These are phyloP conservation scores for Tillandsia leiboldiana DNA, from an alignment of 176 grass and related monocot genomes.

Conservation along the genomic window DNA sequence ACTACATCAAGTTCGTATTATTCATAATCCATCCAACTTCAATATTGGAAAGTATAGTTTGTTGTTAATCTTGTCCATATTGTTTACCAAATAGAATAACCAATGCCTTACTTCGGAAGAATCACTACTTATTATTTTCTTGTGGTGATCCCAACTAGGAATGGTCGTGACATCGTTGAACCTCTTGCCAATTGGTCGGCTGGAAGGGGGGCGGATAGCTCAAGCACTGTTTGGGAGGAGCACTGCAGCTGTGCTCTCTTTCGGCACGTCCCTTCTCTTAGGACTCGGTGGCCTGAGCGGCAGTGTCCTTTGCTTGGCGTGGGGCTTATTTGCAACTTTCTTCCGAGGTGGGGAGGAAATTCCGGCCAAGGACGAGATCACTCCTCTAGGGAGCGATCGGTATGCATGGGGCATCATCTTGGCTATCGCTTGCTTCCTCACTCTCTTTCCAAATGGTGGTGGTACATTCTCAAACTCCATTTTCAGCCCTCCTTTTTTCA, in stretches of 20 bases:
- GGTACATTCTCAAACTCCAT: conserved; percentile 78
- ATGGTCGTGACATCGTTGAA: conserved; percentile 97
- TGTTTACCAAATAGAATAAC: no score
- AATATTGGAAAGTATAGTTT: no score
- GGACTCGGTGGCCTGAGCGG: conserved; percentile 55
- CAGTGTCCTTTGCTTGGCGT: conserved; percentile 84
- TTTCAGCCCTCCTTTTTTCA: conserved; percentile 62
- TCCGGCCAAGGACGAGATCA: conserved; percentile 90
- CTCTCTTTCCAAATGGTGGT: conserved; percentile 86
- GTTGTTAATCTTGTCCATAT: no score
- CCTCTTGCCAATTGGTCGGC: conserved; percentile 68
- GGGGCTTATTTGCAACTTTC: conserved; percentile 91
- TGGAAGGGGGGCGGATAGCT: conserved; percentile 78
- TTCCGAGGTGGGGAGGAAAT: conserved; percentile 86
- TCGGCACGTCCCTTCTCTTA: conserved; percentile 54
- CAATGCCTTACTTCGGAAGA: neutral
- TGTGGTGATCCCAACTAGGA: conserved; percentile 16
- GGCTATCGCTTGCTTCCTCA: conserved; percentile 64
- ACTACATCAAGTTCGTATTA: no score
- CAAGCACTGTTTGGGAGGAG: conserved; percentile 71
- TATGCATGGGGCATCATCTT: conserved; percentile 60
- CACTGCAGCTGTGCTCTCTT: conserved; percentile 56
- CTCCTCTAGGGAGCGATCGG: conserved; percentile 50
- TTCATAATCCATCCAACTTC: no score
- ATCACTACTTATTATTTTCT: neutral